These are phyloP conservation scores for Bolboschoenoplectus hybrid DNA, from an alignment of 202 grass and related monocot genomes.

Conservation along the genomic window DNA sequence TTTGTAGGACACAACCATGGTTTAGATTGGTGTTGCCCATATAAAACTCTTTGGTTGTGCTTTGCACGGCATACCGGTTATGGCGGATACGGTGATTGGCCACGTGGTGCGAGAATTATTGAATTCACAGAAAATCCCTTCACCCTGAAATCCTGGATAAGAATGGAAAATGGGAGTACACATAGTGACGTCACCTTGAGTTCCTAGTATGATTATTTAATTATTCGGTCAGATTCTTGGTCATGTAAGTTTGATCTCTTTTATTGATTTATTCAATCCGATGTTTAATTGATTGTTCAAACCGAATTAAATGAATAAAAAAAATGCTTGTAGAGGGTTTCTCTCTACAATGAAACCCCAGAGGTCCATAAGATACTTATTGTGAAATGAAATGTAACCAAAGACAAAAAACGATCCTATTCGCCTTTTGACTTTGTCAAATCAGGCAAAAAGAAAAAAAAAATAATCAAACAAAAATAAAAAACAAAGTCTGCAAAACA, in stretches of 20 bases:
- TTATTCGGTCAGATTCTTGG: background rate
- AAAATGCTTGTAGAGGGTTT: background rate
- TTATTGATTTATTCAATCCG: constrained; percentile 10
- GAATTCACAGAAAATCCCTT: constrained; percentile 50
- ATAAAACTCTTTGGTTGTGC: constrained; percentile 71
- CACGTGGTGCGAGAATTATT: constrained; percentile 65
- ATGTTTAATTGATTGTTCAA: constrained; percentile 1
- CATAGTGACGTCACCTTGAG: constrained; percentile 60
- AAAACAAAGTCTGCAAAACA: no score
- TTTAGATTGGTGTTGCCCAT: constrained; percentile 85
- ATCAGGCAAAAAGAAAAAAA: no score
- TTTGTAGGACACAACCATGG: constrained; percentile 91
- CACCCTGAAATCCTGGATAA: constrained; percentile 62
- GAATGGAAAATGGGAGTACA: constrained; percentile 68
- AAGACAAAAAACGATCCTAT: no score
- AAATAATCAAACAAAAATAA: no score
- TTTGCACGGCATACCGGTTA: constrained; percentile 82
- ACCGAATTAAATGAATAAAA: background rate
- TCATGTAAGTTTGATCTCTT: background rate
- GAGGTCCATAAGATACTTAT: background rate
- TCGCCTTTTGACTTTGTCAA: no score
- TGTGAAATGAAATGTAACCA: background rate
- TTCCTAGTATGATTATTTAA: constrained; percentile 39
- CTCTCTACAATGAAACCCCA: background rate
- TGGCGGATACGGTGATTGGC: constrained; percentile 73